Conservation (phyloP, 352 stramenopile genomes). For the Globisporangium okanoganense region DNA sequence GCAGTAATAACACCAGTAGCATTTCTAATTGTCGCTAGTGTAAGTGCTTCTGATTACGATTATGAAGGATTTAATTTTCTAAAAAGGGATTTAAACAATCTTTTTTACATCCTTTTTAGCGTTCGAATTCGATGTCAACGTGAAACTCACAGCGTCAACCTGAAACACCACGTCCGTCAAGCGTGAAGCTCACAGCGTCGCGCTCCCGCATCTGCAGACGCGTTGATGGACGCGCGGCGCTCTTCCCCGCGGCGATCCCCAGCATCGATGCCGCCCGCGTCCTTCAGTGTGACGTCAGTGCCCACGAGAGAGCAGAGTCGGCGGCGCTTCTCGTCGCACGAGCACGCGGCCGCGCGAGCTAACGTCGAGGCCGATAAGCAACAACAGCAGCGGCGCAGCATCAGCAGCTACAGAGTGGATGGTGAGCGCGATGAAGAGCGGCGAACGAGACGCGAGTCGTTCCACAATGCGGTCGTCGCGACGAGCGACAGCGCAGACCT, state of each 20-base stretch:
- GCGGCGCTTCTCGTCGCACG: constrained; percentile 12
- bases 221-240: constrained; percentile 4
- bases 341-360: constrained; percentile 1
- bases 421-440: not conserved
- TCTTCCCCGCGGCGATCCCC: not conserved
- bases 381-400: not conserved
- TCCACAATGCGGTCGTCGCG: constrained; percentile 9
- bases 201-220: not conserved
- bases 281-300: not conserved
- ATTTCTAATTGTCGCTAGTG: no score
- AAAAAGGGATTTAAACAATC: not conserved
- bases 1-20: no score
- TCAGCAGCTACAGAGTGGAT: not conserved
- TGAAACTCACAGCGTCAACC: not conserved
- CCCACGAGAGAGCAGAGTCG: constrained; percentile 3
- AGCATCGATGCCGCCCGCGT: not conserved
- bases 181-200: no score
- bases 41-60: no score
- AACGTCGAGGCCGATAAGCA: not conserved
- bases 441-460: constrained; percentile 3
- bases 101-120: not conserved
- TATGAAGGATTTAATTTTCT: no score
- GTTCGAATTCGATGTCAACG: constrained; percentile 7
- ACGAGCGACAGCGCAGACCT: constrained; percentile 38
- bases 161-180: no score